These are phyloP conservation scores for Epichloe gansuensis DNA, from an alignment of 2,329 filamentous ascomycete genomes.

Conservation along the genomic window DNA sequence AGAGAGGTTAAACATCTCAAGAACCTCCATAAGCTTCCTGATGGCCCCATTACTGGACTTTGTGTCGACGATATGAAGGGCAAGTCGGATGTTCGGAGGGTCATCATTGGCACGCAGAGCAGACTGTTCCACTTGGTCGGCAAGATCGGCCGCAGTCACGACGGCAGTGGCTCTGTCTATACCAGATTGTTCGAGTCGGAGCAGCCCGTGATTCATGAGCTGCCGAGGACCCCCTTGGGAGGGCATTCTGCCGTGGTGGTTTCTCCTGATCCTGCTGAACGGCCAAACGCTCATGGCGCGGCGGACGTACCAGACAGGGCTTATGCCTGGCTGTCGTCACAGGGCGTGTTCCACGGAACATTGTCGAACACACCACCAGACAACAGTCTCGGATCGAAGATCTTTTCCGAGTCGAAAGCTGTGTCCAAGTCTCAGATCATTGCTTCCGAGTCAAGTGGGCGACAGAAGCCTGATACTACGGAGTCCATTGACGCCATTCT, in stretches of 20 bases:
- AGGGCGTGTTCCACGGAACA: constrained; percentile 80
- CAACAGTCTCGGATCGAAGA: constrained; percentile 52
- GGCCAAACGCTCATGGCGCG: constrained; percentile 42
- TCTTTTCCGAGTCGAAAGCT: constrained; percentile 70
- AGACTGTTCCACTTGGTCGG: constrained; percentile 73
- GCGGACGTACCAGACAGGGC: constrained; percentile 54
- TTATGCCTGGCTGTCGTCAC: constrained; percentile 82
- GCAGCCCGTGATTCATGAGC: constrained; percentile 62
- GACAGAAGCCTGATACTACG: constrained; percentile 46
- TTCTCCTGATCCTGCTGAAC: constrained; percentile 55
- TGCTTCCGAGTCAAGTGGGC: constrained; percentile 49
- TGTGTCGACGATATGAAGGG: constrained; percentile 65
- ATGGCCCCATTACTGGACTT: constrained; percentile 72
- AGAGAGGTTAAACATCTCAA: constrained; percentile 90
- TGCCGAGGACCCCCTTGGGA: constrained; percentile 42
- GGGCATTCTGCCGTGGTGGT: constrained; percentile 55
- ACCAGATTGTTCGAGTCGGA: constrained; percentile 80
- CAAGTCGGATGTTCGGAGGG: constrained; percentile 58
- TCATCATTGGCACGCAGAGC: constrained; percentile 68
- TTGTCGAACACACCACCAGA: constrained; percentile 50
- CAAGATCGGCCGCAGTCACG: constrained; percentile 58
- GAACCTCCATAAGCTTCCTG: constrained; percentile 65
- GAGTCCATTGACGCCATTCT: constrained; percentile 70
- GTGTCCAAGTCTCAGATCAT: constrained; percentile 62
- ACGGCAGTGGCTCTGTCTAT: constrained; percentile 77